Evolutionary conservation across 495 filamentous ascomycete genomes (phyloP), one percentile per base, ranked within the genome.

Genomic region (Barbatosphaeria neglecta): DNA sequence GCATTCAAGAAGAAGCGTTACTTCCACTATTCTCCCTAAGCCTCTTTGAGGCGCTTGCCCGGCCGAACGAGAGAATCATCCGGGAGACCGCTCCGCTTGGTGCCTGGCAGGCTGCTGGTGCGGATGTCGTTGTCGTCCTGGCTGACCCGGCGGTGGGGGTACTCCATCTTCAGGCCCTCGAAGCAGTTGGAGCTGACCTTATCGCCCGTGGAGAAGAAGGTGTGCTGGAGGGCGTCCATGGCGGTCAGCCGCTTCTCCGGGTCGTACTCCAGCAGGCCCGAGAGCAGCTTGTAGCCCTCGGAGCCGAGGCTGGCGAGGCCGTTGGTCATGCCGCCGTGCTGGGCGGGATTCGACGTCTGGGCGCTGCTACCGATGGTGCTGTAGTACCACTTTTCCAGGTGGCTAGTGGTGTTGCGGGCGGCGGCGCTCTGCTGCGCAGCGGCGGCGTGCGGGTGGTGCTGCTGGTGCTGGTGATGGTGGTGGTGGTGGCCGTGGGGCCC

Each of bases 71-170:
- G 50, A 16, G 74, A 79, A 70, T 95, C 90, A 63, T 95, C 90
- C 5, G 86, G 84, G 45, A 95, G 54, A 2, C 87, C 92, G 50
- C 84, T 89, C 40, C 90, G 73, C 66, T 97, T 97, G 2, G 90
- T 95, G 1, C 92, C 92, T 6, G 92, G 87, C 27, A 95, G 61
- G 61, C 86, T 90, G n/a, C 79, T 78, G 0, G 83, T 85, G 4
- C 86, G 74, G 44, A 96, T 94, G 64, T 96, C 92, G 57, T 93
- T 93, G 57, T 95, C 88, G 53, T 97, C 92, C 55, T 90, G 83
- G 44, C 82, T 93, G 6, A 99, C 90, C 37, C 87, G 77, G 2
- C 92, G 80, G 56, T 84, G 79, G 2, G 93, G 92, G 65, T 99
- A 99, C 58, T 92, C 84, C 48, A 75, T 77, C 57, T 83, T 83